phyloP scores from a whole-genome alignment of 768 basidiomycete genomes.

The Lyophyllum decastes region DNA sequence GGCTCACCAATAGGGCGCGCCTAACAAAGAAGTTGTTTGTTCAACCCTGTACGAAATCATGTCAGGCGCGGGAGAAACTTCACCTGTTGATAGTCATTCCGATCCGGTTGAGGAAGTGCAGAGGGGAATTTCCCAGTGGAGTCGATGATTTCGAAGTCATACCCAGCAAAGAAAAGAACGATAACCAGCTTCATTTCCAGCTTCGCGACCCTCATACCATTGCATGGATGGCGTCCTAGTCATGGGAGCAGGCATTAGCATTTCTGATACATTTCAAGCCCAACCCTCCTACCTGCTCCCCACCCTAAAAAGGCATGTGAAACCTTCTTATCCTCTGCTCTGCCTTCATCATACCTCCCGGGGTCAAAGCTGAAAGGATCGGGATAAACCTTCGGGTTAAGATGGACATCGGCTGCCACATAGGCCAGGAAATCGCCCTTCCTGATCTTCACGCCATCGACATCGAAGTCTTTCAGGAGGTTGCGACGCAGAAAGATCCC shows the following conservation, averaged over 20 bases:
- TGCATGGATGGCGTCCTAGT: constrained; percentile 39
- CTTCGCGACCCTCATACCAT: constrained; percentile 40
- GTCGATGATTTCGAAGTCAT: constrained; percentile 35
- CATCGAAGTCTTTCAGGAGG: constrained; percentile 25
- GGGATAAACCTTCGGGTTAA: constrained; percentile 35
- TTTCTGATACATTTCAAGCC: background rate
- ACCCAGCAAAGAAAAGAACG: constrained; percentile 33
- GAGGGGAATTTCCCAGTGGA: constrained; percentile 24
- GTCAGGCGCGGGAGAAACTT: background rate
- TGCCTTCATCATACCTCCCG: constrained; percentile 26
- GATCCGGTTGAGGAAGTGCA: constrained; percentile 27
- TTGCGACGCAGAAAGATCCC: constrained; percentile 36
- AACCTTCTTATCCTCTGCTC: constrained; percentile 37
- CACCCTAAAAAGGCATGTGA: constrained; percentile 36
- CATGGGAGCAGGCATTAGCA: background rate
- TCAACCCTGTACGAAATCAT: too few species aligned
- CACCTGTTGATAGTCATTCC: constrained; percentile 34
- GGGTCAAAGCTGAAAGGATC: constrained; percentile 38
- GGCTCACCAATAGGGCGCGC: constrained; percentile 27
- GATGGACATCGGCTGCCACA: constrained; percentile 30
- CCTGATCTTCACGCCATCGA: constrained; percentile 27
- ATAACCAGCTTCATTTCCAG: constrained; percentile 39
- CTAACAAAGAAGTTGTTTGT: constrained; percentile 8
- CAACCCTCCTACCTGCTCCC: constrained; percentile 34
- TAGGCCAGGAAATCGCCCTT: constrained; percentile 38